Conservation (phyloP, 768 basidiomycete species). For the Lactifluus pinguis region DNA sequence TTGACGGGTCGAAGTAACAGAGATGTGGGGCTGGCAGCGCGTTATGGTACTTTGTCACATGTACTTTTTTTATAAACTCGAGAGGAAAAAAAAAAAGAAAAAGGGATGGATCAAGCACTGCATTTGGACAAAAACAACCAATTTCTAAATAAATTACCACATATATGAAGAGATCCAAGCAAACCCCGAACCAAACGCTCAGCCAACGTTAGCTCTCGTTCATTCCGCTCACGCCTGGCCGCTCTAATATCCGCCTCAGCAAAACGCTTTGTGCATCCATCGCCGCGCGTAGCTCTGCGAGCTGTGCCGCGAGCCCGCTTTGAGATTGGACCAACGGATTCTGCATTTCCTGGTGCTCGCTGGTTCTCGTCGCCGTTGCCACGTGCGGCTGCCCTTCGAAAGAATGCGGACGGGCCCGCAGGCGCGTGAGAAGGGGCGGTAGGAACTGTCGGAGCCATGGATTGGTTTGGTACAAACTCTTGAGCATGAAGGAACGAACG, state of each 20-base stretch:
- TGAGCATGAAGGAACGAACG: background rate
- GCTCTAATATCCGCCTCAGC: constrained; percentile 29
- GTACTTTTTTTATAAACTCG: background rate
- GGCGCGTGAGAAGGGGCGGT: constrained; percentile 1
- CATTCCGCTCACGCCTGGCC: background rate
- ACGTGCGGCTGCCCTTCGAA: background rate
- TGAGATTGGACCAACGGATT: constrained; percentile 58
- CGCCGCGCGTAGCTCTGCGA: constrained; percentile 43
- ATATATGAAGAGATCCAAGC: background rate
- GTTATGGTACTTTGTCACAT: background rate
- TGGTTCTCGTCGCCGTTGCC: background rate
- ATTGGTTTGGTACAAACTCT: background rate
- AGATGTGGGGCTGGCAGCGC: too few species aligned
- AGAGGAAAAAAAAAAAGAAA: too few species aligned
- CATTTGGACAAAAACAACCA: background rate
- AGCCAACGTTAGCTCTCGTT: constrained; percentile 2
- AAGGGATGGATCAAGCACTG: too few species aligned
- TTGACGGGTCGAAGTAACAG: too few species aligned
- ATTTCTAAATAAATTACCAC: background rate
- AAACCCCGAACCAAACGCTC: background rate
- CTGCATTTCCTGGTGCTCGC: constrained; percentile 40
- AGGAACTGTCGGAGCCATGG: background rate
- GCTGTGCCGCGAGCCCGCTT: constrained; percentile 55
- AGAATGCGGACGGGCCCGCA: background rate
- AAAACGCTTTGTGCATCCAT: constrained; percentile 54